Base-by-base conservation (phyloP, 169 alveolate species). In the Babesia bigemina region DNA sequence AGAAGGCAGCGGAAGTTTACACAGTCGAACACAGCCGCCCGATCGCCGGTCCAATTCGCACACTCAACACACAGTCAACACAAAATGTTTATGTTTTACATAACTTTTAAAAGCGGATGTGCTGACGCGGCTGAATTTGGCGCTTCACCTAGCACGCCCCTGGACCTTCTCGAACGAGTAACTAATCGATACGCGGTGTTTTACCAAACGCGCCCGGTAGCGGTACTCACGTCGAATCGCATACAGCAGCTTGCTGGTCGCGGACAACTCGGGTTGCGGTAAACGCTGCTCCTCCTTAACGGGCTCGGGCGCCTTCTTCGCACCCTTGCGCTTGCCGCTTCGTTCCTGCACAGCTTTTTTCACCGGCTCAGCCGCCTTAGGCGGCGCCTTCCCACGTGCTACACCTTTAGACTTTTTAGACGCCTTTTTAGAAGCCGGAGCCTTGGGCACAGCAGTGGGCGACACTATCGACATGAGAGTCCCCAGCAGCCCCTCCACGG, bases 81-180 rank as follows among this genome's bases (percentile, higher is more conserved):
- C 6, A 33, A 6, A 33, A 33, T 33, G 39, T 33, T 33, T 33
- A 33, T 33, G 2, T 4, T 33, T 33, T 33, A 33, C 39, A 33
- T 6, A 4, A 33, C 10, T 6, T 2, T 33, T 33, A 4, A 33
- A 33, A 4, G 39, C 6, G 6, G 39, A 2, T 6, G 39, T 6
- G 6, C 6, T 33, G 6, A 33, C 39, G 39, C 39, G 39, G 39
- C 39, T 2, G 4, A 59, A 33, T 4, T 14, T 26, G 22, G 10
- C 28, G 29, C 39, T 14, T 29, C 50, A 59, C 16, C 48, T 45
- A 1, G 24, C 24, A 14, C 69, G 69, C 17, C 24, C 19, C 55
- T 36, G 28, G 10, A 52, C 76, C 56, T 67, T 67, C 42, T 28
- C 76, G 55, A 52, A 67, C 28, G 56, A 33, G 65, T 67, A 52